phyloP scores from a whole-genome alignment of 106 monocot species.

The Platanthera zijinensis region DNA sequence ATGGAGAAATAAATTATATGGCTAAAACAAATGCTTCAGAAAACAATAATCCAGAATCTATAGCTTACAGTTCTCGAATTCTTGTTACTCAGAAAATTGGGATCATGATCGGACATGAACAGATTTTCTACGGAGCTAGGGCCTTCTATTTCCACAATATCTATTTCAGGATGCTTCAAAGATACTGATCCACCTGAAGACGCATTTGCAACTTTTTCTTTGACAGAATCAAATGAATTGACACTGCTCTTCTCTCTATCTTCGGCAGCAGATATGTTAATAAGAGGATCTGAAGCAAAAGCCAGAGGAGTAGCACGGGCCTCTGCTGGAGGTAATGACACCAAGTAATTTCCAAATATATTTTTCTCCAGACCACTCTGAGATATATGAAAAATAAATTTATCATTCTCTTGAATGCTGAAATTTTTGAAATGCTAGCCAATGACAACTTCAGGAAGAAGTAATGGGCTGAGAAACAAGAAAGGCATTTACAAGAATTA shows the following conservation, averaged over 20 bases:
- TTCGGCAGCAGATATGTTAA: slow-evolving; percentile 30
- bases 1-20: not conserved
- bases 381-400: slow-evolving; percentile 4
- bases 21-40: not conserved
- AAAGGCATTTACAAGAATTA: not conserved
- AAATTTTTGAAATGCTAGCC: not conserved
- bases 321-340: slow-evolving; percentile 59
- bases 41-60: slow-evolving; percentile 4
- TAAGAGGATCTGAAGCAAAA: slow-evolving; percentile 81
- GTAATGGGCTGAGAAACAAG: not conserved
- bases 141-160: slow-evolving; percentile 88
- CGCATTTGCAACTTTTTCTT: slow-evolving; percentile 18
- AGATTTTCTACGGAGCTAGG: slow-evolving; percentile 37
- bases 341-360: slow-evolving; percentile 81
- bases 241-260: slow-evolving; percentile 27
- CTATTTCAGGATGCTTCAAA: slow-evolving; percentile 44
- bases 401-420: not conserved
- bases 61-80: slow-evolving; percentile 56
- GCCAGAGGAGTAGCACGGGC: slow-evolving; percentile 62
- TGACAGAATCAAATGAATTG: slow-evolving; percentile 28
- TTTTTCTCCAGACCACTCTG: slow-evolving; percentile 94
- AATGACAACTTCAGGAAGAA: not conserved
- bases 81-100: slow-evolving; percentile 38
- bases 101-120: slow-evolving; percentile 37
- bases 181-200: slow-evolving; percentile 25